Evolutionary conservation across 352 stramenopile genomes (phyloP), one percentile per base, ranked within the genome.

Genomic region (Pythium angustatum): DNA sequence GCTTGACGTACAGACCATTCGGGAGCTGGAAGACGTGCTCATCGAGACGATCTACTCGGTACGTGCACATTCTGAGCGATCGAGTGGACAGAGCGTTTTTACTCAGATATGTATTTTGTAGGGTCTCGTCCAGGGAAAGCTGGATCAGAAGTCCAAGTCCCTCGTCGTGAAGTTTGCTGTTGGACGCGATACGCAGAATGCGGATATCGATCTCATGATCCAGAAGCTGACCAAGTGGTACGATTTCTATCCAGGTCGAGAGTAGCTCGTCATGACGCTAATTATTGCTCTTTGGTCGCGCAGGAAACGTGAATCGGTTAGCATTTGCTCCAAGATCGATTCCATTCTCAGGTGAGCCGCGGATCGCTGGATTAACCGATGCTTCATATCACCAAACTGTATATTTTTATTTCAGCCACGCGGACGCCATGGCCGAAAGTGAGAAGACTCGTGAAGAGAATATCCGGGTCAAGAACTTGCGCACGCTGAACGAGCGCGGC

Each of bases 41-140:
- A 97, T 98, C 53, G 90, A 98, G 41, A 91, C 87, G 24, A 97
- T 98, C 41, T 97, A 98, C 73, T 93, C 88, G 14, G 91, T 96
- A 31, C 6, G 44, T 21, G 47, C 12, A 53, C 3, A 10, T 41
- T 36, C 15, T 40, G 14, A 31, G 15, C 27, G 19, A 5, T 2
- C 0, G 26, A 27, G 33, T 26, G n/a, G 36, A 9, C n/a, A n/a
- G n/a, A n/a, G n/a, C n/a, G n/a, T n/a, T n/a, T n/a, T n/a, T n/a
- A n/a, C 1, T 57, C 5, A 24, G 26, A 15, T 8, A 12, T 2
- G 2, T 38, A 65, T 43, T 31, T 14, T 22, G 27, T 7, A 96
- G 87, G 85, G 90, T 24, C 64, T 97, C n/a, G 67, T 97, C 26
- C 81, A 96, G 77, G 91, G 87, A 66, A 97, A 97, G 53, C 67